Percentiles rank a stretch among this genome's conserved stretches.
Conservation (phyloP, 352 stramenopile species). For the Globisporangium parvum region DNA sequence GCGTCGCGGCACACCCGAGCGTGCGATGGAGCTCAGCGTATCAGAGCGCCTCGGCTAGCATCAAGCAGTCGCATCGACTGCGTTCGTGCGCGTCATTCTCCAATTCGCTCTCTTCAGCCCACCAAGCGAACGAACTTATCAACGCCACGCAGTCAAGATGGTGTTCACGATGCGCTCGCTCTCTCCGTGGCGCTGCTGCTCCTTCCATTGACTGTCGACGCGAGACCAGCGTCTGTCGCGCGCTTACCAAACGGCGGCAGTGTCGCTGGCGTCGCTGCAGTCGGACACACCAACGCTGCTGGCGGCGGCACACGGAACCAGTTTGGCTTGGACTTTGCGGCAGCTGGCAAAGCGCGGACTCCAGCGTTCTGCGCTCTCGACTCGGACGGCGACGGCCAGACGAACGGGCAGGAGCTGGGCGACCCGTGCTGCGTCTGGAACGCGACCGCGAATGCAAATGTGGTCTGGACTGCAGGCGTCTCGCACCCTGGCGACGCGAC, state of each 20-base stretch:
- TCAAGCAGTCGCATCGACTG: too few relatives aligned
- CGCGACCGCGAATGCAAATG: background rate
- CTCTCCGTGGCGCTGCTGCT: too few relatives aligned
- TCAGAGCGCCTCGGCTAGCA: too few relatives aligned
- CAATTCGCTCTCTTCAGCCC: too few relatives aligned
- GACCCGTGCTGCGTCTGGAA: constrained; percentile 52
- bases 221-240: background rate
- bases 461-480: constrained; percentile 9
- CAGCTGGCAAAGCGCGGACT: constrained; percentile 16
- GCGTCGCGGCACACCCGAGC: too few relatives aligned
- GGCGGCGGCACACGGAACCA: constrained; percentile 1
- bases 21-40: too few relatives aligned
- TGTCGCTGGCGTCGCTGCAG: background rate
- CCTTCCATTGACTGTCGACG: background rate
- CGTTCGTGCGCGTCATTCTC: too few relatives aligned
- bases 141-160: too few relatives aligned
- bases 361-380: constrained; percentile 24
- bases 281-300: background rate
- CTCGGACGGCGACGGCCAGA: constrained; percentile 42
- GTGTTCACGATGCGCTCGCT: too few relatives aligned
- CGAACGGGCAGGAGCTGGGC: constrained; percentile 62
- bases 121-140: too few relatives aligned
- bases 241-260: background rate
- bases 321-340: constrained; percentile 6
- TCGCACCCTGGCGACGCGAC: constrained; percentile 14